Evolutionary conservation across 129 eudicot species (phyloP), one percentile per base, ranked within the genome.

Genomic region (Glebionis coronaria): DNA sequence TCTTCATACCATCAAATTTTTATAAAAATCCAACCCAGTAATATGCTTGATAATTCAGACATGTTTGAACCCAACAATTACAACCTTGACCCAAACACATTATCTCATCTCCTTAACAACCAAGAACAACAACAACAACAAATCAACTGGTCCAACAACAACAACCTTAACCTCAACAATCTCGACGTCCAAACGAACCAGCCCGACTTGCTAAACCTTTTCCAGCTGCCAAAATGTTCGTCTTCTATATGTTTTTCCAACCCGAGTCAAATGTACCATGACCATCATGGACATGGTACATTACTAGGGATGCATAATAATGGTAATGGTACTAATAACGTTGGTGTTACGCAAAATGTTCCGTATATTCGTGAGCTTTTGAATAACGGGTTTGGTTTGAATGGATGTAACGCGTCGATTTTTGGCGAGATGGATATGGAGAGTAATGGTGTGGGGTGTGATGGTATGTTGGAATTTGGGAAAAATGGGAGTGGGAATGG

Each of bases 121-220:
- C 83, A 68, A 19, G 82, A 72, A 51, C 72, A 67, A 35, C 27
- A 52, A 71, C 61, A n/a, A n/a, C n/a, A n/a, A n/a, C n/a, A 61
- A 70, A 27, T 71, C 61, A 15, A 65, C 76, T 29, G 38, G 20
- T n/a, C 42, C 42, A 35, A 35, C 42, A 35, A 29, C 38, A 29
- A 35, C 9, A 35, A 7, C 42, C 7, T 35, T 35, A 61, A 74
- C 88, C 42, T 35, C 1, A 35, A 35, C 42, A 35, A 35, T 6
- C 42, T 35, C 42, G 42, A 35, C 42, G 42, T 35, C 9, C 42
- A 35, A 35, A 35, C 42, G 9, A 35, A 18, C 85, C 84, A 35
- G 4, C 44, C 44, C 7, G 95, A 90, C 65, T 80, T 85, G 12
- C 90, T 88, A 56, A 81, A 84, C 66, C 80, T 91, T 53, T 80